Evolutionary conservation across 306 rosid species (phyloP), one percentile per base, ranked within the genome.

Genomic region (Pyrus communis): DNA sequence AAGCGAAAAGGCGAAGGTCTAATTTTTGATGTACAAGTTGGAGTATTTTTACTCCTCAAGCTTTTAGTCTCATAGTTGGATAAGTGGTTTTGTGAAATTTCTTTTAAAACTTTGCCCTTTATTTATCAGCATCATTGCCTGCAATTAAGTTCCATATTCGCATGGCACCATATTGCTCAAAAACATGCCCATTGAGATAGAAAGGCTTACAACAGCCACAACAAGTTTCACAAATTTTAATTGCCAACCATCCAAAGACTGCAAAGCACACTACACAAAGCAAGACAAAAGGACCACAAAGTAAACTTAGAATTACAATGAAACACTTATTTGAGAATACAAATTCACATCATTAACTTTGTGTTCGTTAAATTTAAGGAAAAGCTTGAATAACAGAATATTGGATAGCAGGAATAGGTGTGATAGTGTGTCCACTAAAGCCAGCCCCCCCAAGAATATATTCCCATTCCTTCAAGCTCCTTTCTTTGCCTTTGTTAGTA

Each of bases 381-480:
- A 83, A 85, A 42, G 90, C 90, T 7, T 82, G 35, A 35, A 88
- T 89, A 7, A 89, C 75, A 4, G 84, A 49, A 49, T 49, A 86
- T 66, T 84, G 88, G 22, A 80, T 74, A 0, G 88, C 87, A 43
- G 43, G 57, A 70, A 87, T 80, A 64, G 75, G 14, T 51, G 73
- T 87, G 9, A 87, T 69, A 9, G 76, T 82, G 80, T 10, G 78
- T 4, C 72, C 13, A 17, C 40, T 23, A 76, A 93, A 90, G 43
- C 95, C 91, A 19, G 93, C 95, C 68, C 70, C 70, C 15, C 64
- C 67, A 75, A 93, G 84, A 2, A 93, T 83, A 54, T 76, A 77
- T 3, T 73, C 87, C 95, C 96, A 93, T 22, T 88, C 93, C 19
- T 79, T 69, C 3, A 43, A 19, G 0, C 86, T 92, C 35, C 92